phyloP scores from a whole-genome alignment of 176 grass and related monocot genomes.

The Pontederia paniculata region DNA sequence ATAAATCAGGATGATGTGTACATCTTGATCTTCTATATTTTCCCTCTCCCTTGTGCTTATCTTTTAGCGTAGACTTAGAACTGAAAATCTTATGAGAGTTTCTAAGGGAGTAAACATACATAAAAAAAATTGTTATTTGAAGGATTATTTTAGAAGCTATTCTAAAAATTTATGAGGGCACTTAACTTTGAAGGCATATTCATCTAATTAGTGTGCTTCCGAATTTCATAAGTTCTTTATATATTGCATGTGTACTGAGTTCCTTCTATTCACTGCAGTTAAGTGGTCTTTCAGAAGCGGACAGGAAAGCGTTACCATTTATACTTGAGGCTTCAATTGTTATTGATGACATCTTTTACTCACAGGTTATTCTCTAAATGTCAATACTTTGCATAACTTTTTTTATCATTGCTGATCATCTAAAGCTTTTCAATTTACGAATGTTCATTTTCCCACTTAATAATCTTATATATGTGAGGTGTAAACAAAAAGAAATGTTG shows the following conservation, averaged over 20 bases:
- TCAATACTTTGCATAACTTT: conserved; percentile 8
- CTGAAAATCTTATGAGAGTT: no score
- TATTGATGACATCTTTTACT: conserved; percentile 87
- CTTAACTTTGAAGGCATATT: no score
- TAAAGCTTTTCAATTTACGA: neutral
- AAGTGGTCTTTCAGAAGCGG: conserved; percentile 62
- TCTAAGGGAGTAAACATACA: no score
- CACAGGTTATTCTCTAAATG: conserved; percentile 43
- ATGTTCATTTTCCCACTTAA: neutral
- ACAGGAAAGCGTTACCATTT: conserved; percentile 61
- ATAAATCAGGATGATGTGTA: no score
- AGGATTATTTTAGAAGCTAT: no score
- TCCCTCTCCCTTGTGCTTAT: no score
- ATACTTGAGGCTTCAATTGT: conserved; percentile 72
- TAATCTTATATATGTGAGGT: conserved; percentile 21
- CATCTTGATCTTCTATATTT: no score
- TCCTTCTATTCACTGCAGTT: conserved; percentile 30
- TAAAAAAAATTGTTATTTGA: no score
- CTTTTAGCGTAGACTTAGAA: no score
- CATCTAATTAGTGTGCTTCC: neutral
- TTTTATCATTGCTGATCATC: conserved; percentile 22
- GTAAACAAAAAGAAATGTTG: no score
- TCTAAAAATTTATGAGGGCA: no score
- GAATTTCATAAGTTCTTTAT: neutral
- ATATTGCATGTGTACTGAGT: neutral